These are phyloP conservation scores for Orbilia blumenaviensis DNA, from an alignment of 2,329 filamentous ascomycete species.

Conservation along the genomic window DNA sequence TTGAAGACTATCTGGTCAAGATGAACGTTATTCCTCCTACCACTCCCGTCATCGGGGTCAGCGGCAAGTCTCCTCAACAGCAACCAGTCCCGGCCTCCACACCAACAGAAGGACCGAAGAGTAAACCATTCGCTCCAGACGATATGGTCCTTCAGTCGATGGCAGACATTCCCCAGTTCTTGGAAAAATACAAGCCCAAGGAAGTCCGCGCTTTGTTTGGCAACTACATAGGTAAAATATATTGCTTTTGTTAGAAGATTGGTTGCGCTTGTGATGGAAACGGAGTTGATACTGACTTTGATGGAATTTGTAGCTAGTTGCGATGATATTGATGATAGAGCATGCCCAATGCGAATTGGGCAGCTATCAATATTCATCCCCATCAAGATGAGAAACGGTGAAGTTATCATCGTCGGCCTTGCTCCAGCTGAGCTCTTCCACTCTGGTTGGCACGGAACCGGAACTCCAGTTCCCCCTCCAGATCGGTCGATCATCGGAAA, in stretches of 20 bases:
- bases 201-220: constrained; percentile 30
- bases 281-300: background rate
- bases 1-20: constrained; percentile 8
- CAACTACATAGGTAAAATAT: constrained; percentile 29
- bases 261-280: too few relatives aligned
- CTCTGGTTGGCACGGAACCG: constrained; percentile 27
- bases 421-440: constrained; percentile 44
- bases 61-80: background rate
- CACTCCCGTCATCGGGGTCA: background rate
- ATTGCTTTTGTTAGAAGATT: background rate
- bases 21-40: constrained; percentile 1
- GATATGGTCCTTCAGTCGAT: constrained; percentile 23
- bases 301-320: constrained; percentile 19
- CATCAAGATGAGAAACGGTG: constrained; percentile 17
- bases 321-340: constrained; percentile 20
- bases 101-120: background rate
- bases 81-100: constrained; percentile 1
- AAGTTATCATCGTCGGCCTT: constrained; percentile 29
- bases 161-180: constrained; percentile 11
- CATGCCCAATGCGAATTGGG: constrained; percentile 28
- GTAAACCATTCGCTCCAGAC: constrained; percentile 32
- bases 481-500: constrained; percentile 40
- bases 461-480: constrained; percentile 1
- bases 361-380: constrained; percentile 41
- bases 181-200: constrained; percentile 14